Percentiles rank a stretch among this genome's conserved stretches.
Evolutionary conservation across 495 filamentous ascomycete species (phyloP).

Genomic region (Trichoderma orchidacearum): DNA sequence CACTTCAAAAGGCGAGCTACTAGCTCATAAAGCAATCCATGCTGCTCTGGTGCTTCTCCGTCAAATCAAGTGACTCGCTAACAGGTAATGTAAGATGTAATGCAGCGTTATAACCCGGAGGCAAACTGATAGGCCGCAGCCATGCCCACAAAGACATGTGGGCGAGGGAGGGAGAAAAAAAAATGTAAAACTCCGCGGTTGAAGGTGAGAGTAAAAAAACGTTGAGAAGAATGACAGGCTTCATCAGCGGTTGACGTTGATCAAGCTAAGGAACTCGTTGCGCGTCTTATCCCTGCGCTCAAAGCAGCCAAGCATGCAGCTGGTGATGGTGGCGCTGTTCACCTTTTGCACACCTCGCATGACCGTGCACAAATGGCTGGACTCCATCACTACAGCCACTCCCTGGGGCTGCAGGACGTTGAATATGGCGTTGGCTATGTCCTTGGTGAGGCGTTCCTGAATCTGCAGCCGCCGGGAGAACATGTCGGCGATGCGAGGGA

Average conservation of each 20-base stretch:
- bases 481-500: constrained; percentile 94
- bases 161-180: neutral
- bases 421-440: constrained; percentile 86
- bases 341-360: constrained; percentile 92
- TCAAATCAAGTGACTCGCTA: neutral
- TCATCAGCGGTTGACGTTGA: constrained; percentile 38
- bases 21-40: no score
- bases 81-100: neutral
- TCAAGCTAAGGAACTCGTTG: constrained; percentile 81
- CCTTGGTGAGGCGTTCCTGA: constrained; percentile 89
- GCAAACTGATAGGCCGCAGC: neutral
- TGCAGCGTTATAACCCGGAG: neutral
- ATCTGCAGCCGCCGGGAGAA: constrained; percentile 88
- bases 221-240: neutral
- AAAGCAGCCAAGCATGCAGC: constrained; percentile 91
- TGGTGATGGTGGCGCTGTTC: constrained; percentile 74
- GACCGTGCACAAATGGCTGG: constrained; percentile 96
- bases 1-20: no score
- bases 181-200: neutral
- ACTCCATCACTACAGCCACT: constrained; percentile 95
- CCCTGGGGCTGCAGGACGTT: constrained; percentile 90
- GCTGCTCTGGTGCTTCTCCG: no score
- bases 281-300: constrained; percentile 83
- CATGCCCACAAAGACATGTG: neutral
- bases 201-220: neutral